Evolutionary conservation across 148 eudicot genomes (phyloP).

Genomic region (Linanthus parryae): DNA sequence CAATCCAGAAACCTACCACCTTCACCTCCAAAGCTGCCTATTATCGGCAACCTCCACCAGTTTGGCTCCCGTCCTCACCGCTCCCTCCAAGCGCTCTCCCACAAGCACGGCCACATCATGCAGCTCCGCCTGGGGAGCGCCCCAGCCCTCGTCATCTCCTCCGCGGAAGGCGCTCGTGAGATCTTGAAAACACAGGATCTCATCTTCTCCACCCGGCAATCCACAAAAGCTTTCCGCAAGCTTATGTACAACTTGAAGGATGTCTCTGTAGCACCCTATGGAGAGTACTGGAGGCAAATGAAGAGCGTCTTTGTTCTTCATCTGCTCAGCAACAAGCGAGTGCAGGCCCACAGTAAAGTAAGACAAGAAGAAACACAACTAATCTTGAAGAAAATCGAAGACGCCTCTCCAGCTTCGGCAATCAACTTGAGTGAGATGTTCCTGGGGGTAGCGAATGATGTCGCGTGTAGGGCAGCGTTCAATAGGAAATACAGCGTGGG

Average conservation of each 20-base stretch:
- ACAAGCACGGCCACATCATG: not conserved
- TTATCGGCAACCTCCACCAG: too few relatives aligned
- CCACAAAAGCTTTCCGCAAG: not conserved
- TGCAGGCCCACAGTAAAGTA: not conserved
- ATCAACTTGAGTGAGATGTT: not conserved
- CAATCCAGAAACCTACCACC: too few relatives aligned
- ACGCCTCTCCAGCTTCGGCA: not conserved
- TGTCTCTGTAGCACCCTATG: not conserved
- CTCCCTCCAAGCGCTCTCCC: not conserved
- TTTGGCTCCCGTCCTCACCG: not conserved
- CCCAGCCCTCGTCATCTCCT: not conserved
- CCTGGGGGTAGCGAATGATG: not conserved
- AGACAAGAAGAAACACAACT: not conserved
- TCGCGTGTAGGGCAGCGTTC: not conserved
- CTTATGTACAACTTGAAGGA: not conserved
- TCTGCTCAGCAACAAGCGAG: not conserved
- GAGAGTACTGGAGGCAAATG: conserved; percentile 1
- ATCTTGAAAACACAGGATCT: not conserved
- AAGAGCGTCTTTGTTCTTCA: not conserved
- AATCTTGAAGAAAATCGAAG: not conserved
- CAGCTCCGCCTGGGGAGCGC: not conserved
- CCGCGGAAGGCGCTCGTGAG: not conserved
- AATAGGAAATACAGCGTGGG: conserved; percentile 24
- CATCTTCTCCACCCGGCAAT: not conserved
- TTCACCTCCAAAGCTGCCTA: too few relatives aligned